Evolutionary conservation across 2,329 filamentous ascomycete genomes (phyloP).

Genomic region (Aaosphaeria pasadenensis): DNA sequence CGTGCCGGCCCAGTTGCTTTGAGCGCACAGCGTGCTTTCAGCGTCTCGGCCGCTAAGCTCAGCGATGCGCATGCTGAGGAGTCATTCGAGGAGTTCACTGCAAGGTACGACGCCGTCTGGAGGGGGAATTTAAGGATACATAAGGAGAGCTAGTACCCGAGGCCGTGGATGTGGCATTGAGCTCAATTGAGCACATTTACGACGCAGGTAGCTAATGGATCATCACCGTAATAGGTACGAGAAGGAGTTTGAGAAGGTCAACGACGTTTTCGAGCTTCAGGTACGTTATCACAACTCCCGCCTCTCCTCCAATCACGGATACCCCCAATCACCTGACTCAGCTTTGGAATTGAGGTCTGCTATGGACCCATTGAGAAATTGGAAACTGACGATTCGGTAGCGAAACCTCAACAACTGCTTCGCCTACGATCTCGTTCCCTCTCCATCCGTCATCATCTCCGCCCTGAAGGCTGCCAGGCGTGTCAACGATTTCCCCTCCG

Average conservation of each 20-base stretch:
- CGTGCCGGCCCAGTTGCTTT: conserved; percentile 31
- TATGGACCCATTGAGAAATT: not conserved
- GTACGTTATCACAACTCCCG: conserved; percentile 54
- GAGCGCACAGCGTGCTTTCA: conserved; percentile 43
- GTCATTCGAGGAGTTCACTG: conserved; percentile 98
- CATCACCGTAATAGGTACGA: conserved; percentile 69
- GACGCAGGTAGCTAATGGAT: conserved; percentile 24
- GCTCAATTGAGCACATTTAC: conserved; percentile 13
- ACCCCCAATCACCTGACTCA: conserved; percentile 6
- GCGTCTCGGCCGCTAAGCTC: conserved; percentile 47
- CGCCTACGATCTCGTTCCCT: conserved; percentile 98
- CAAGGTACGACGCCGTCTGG: conserved; percentile 65
- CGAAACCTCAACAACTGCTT: conserved; percentile 99
- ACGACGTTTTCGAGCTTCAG: conserved; percentile 99
- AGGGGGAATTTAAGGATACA: conserved; percentile 9
- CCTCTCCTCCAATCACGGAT: too few relatives aligned
- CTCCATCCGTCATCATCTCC: conserved; percentile 83
- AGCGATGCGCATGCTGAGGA: conserved; percentile 75
- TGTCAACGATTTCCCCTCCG: conserved; percentile 98
- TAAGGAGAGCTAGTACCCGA: conserved; percentile 6
- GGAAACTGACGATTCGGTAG: conserved; percentile 41
- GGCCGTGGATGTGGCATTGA: conserved; percentile 23
- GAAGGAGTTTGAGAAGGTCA: conserved; percentile 96
- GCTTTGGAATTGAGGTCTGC: conserved; percentile 1
- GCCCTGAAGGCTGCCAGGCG: conserved; percentile 90